Conservation (phyloP, 2,329 filamentous ascomycete species). For the Myriangium duriaei region DNA sequence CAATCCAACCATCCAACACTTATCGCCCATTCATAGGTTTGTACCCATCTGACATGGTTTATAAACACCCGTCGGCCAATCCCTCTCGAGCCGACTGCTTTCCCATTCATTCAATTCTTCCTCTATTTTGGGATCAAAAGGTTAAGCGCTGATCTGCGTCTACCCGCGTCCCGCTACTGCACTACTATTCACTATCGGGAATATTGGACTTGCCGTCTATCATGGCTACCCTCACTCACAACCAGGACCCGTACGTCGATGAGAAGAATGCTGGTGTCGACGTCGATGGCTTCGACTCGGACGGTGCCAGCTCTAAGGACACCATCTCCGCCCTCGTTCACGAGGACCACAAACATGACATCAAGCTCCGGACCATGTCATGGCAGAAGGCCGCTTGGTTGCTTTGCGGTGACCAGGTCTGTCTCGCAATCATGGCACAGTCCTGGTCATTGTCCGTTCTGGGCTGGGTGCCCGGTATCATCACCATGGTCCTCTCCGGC, state of each 20-base stretch:
- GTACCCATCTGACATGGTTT: neutral
- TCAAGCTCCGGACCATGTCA: constrained; percentile 41
- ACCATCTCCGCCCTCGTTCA: constrained; percentile 16
- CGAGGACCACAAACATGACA: constrained; percentile 36
- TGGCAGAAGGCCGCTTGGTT: constrained; percentile 41
- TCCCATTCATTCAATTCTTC: too few species aligned
- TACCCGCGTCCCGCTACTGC: too few species aligned
- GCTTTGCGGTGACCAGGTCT: constrained; percentile 38
- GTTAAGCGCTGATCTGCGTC: too few species aligned
- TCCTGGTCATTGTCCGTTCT: constrained; percentile 39
- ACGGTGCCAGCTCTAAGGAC: constrained; percentile 14
- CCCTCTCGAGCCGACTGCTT: neutral
- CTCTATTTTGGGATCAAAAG: neutral
- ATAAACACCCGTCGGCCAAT: neutral
- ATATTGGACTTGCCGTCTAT: neutral
- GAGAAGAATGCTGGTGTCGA: constrained; percentile 9
- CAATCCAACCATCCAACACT: neutral
- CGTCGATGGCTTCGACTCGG: constrained; percentile 10
- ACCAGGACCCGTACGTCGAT: constrained; percentile 7
- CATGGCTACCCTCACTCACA: constrained; percentile 7
- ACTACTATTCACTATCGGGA: neutral
- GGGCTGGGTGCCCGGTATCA: constrained; percentile 35
- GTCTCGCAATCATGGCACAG: constrained; percentile 41
- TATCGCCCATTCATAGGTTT: neutral
- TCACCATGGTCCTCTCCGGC: constrained; percentile 35